phyloP scores from a whole-genome alignment of 176 grass and related monocot genomes.

The Hyparrhenia diplandra region DNA sequence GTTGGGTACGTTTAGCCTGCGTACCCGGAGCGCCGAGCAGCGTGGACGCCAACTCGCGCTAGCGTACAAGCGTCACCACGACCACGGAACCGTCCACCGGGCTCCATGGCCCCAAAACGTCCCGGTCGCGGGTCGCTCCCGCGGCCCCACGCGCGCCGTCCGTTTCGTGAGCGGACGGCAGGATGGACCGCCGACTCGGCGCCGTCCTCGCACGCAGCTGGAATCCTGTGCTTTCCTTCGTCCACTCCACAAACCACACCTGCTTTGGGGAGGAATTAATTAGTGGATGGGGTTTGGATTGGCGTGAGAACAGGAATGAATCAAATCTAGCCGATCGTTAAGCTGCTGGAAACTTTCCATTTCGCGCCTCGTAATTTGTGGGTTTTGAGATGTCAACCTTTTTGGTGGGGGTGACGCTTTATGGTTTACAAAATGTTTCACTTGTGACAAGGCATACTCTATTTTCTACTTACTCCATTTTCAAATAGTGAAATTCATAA shows the following conservation, averaged over 20 bases:
- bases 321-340: not conserved
- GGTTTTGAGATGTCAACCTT: not conserved
- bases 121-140: not conserved
- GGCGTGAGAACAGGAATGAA: not conserved
- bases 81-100: slow-evolving; percentile 1
- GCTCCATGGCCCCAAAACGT: not conserved
- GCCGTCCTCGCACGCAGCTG: not conserved
- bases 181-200: not conserved
- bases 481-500: no score
- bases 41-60: not conserved
- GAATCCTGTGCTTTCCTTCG: slow-evolving; percentile 22
- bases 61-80: slow-evolving; percentile 1
- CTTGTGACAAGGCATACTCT: no score
- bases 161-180: no score
- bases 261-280: not conserved
- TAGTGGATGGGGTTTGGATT: not conserved
- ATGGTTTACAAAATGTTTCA: no score
- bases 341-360: not conserved
- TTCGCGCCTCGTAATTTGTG: not conserved
- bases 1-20: not conserved
- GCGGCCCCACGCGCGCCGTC: no score
- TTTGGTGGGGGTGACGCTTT: not conserved
- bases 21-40: not conserved
- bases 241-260: not conserved
- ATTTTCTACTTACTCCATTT: no score